Evolutionary conservation across 257 asterid species (phyloP).

Genomic region (Forsythia suspensa): DNA sequence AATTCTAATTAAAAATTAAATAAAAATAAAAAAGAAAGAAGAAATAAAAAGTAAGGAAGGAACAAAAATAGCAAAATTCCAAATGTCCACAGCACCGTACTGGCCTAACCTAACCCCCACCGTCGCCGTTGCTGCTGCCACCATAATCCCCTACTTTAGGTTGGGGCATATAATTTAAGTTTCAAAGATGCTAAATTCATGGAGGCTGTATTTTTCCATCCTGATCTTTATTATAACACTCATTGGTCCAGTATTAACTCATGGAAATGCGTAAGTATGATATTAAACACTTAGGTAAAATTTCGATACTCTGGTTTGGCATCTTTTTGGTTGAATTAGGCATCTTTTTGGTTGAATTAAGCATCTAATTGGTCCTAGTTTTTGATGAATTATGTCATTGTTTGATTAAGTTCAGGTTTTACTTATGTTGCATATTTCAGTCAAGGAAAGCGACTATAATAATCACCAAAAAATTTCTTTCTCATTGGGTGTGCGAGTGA

Average conservation of each 20-base stretch:
- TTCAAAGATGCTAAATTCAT: neutral
- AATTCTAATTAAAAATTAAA: no score
- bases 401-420: neutral
- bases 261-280: neutral
- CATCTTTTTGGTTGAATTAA: neutral
- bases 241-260: neutral
- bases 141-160: neutral
- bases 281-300: neutral
- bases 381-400: neutral
- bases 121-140: neutral
- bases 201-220: neutral
- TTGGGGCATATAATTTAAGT: neutral
- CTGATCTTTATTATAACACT: neutral
- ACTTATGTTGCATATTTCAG: neutral
- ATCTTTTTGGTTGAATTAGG: neutral
- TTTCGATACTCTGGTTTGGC: neutral
- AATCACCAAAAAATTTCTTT: no score
- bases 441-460: no score
- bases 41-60: no score
- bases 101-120: neutral
- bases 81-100: neutral
- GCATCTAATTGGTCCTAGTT: neutral
- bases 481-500: no score
- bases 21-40: no score
- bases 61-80: neutral